phyloP scores from a whole-genome alignment of 208 protist species.

The Crithidia mellificae region DNA sequence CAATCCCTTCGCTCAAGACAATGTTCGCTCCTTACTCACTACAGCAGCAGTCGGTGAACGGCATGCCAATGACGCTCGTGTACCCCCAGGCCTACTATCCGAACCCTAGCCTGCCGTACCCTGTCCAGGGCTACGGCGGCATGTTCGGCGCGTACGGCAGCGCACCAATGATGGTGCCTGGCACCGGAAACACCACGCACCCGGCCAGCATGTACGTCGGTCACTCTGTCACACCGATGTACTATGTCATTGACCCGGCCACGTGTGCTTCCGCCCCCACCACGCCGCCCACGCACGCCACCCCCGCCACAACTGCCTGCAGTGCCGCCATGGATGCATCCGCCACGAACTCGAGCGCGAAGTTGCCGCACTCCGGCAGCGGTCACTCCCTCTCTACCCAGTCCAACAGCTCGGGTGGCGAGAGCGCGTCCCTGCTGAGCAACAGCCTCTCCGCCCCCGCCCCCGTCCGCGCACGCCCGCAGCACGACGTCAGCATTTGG shows the following conservation, averaged over 20 bases:
- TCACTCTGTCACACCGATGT: slow-evolving; percentile 22
- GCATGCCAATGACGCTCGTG: slow-evolving; percentile 24
- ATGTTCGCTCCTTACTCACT: slow-evolving; percentile 19
- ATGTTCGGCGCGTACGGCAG: slow-evolving; percentile 19
- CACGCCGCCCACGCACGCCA: neutral
- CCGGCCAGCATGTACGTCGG: slow-evolving; percentile 12
- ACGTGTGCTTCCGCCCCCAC: neutral
- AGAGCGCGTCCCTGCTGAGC: slow-evolving; percentile 24
- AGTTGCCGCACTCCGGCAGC: slow-evolving; percentile 31
- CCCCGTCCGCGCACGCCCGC: slow-evolving; percentile 23
- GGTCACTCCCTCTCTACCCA: slow-evolving; percentile 31
- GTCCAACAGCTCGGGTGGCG: slow-evolving; percentile 24
- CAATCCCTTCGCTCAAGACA: neutral
- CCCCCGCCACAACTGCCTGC: slow-evolving; percentile 9
- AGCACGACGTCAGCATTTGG: slow-evolving; percentile 41
- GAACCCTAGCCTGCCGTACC: slow-evolving; percentile 1
- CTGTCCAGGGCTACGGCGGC: slow-evolving; percentile 14
- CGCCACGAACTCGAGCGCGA: neutral
- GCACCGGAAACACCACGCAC: slow-evolving; percentile 7
- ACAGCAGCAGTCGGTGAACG: slow-evolving; percentile 18
- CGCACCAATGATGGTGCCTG: slow-evolving; percentile 15
- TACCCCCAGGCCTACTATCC: slow-evolving; percentile 31
- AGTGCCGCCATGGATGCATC: slow-evolving; percentile 1
- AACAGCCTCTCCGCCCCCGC: slow-evolving; percentile 18
- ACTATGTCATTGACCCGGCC: slow-evolving; percentile 26